phyloP scores from a whole-genome alignment of 2,329 filamentous ascomycete species.

The Exophiala sideris region DNA sequence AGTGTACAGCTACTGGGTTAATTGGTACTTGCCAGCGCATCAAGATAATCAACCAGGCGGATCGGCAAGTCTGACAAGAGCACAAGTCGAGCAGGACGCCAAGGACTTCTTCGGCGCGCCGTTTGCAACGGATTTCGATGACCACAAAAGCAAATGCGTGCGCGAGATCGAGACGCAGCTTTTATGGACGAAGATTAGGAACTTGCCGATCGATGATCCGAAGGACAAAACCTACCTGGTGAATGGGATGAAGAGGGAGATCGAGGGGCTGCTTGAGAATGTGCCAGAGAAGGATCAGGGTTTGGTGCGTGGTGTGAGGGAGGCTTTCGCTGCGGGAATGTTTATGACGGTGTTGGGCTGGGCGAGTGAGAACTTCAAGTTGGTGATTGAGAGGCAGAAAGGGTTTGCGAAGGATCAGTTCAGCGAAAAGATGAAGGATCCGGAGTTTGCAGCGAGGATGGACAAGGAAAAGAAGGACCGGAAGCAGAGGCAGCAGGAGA shows the following conservation, averaged over 20 bases:
- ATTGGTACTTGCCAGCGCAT: slow-evolving; percentile 23
- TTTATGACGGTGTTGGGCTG: slow-evolving; percentile 17
- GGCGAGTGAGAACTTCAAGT: slow-evolving; percentile 10
- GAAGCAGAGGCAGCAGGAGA: too few relatives aligned
- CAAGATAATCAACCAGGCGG: slow-evolving; percentile 7
- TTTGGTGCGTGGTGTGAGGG: not conserved
- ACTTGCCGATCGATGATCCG: slow-evolving; percentile 9
- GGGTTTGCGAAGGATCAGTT: not conserved
- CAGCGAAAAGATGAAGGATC: not conserved
- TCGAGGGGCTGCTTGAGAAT: slow-evolving; percentile 1
- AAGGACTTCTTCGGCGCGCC: slow-evolving; percentile 22
- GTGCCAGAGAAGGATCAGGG: not conserved
- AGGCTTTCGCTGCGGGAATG: slow-evolving; percentile 4
- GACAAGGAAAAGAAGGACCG: not conserved
- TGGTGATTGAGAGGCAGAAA: slow-evolving; percentile 11
- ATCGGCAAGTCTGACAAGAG: slow-evolving; percentile 12
- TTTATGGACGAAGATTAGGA: slow-evolving; percentile 23
- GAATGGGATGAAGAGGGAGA: slow-evolving; percentile 23
- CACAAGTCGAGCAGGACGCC: slow-evolving; percentile 20
- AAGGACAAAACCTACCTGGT: slow-evolving; percentile 12
- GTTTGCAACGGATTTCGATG: slow-evolving; percentile 14
- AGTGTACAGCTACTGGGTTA: slow-evolving; percentile 28
- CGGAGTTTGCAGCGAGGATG: not conserved
- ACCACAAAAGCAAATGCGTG: slow-evolving; percentile 4
- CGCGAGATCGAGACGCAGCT: slow-evolving; percentile 5